Percentiles rank a stretch among this genome's conserved stretches.
Conservation (phyloP, 2,329 filamentous ascomycete genomes). For the Botrytis medusae region DNA sequence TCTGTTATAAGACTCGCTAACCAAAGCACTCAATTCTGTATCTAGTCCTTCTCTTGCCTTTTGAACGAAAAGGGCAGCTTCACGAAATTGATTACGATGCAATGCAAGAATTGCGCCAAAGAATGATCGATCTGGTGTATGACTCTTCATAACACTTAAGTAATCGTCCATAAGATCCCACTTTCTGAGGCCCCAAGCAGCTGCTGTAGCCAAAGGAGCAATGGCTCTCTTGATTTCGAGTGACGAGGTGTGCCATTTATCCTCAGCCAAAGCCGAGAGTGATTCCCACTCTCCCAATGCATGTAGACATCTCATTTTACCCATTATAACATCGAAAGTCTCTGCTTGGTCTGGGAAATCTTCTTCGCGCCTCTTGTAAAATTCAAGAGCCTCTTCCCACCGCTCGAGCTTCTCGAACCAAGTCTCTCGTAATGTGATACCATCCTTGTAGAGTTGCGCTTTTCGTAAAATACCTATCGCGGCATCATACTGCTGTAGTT, state of each 20-base stretch:
- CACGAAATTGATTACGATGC: constrained; percentile 92
- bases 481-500: constrained; percentile 96
- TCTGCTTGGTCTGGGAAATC: constrained; percentile 76
- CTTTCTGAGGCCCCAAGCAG: constrained; percentile 93
- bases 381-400: constrained; percentile 94
- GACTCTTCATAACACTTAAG: constrained; percentile 88
- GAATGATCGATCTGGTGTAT: constrained; percentile 93
- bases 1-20: constrained; percentile 98
- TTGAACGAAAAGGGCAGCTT: constrained; percentile 84
- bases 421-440: constrained; percentile 90
- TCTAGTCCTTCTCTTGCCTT: constrained; percentile 92
- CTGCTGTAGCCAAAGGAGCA: constrained; percentile 88
- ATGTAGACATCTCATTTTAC: constrained; percentile 98
- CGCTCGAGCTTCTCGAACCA: constrained; percentile 99
- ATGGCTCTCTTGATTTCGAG: constrained; percentile 87
- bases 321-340: constrained; percentile 96
- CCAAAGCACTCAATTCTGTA: constrained; percentile 88
- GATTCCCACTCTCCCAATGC: constrained; percentile 97
- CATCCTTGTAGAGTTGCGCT: constrained; percentile 90
- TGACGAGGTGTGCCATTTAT: constrained; percentile 89
- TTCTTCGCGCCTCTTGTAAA: constrained; percentile 83
- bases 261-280: constrained; percentile 81
- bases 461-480: constrained; percentile 97
- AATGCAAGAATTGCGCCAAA: constrained; percentile 95
- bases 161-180: constrained; percentile 99